Base-by-base conservation (phyloP, 1,284 basidiomycete genomes). In the Taiwanofungus camphoratus region DNA sequence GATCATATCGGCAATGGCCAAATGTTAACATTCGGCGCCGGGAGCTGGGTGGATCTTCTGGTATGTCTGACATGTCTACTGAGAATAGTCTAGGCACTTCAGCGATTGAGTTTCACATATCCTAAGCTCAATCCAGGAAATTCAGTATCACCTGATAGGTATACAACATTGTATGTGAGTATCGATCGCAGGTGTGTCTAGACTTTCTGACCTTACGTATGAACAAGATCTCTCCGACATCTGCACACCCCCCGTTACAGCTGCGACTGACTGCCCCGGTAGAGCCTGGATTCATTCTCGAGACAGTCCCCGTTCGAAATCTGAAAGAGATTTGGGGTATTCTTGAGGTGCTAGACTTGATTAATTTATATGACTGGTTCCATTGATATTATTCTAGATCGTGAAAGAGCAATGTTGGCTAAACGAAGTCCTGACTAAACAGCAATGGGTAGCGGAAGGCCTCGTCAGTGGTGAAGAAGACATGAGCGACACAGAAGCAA, bases 321-420 rank as follows among this genome's bases (percentile, higher is more conserved):
- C 69, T 86, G 58, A 79, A 75, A 52, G 79, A 88, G 54, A 74
- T 84, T 2, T 84, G 78, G 74, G 78, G 73, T 4, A 73, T 87
- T 36, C 57, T 88, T 18, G 83, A 88, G 66, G 84, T 81, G 55
- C 42, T 19, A 15, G 1, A 12, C 16, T 20, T 4, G 12, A 13
- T 20, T 20, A 5, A 18, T 9, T 6, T 5, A 16, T 26, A 24
- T 6, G 13, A 12, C 16, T 29, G n/a, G 35, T 18, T 19, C 20
- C 23, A 18, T 15, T 42, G 18, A 41, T 6, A 2, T 16, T 15
- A 13, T 13, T 24, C 22, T 42, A 87, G 83, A 74, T 88, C 52
- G 82, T 87, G 2, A 72, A 73, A 46, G 85, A 87, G 47, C 85
- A 88, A 61, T 84, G 81, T 53, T 88, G 85, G 85, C 57, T 88